Evolutionary conservation across 2,329 filamentous ascomycete species (phyloP), one percentile per base, ranked within the genome.

Genomic region (Zalaria sp.): DNA sequence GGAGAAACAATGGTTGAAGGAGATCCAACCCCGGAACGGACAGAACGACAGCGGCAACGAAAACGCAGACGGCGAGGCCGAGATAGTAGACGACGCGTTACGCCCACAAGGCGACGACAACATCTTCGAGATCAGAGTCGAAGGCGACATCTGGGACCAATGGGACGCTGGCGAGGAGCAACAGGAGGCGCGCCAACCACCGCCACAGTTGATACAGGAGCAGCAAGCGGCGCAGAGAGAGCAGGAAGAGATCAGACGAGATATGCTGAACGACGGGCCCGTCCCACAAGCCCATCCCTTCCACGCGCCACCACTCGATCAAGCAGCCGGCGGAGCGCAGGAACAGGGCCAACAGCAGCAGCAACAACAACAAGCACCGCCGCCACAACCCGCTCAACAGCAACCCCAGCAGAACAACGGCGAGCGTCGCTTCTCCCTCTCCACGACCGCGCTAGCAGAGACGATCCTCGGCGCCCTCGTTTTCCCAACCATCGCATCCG

Each of bases 401-500:
- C 43, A 47, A 45, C 53, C 38, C 54, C 57, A 38, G 49, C 55
- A 9, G 53, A 46, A 50, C 7, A 46, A 59, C 34, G 54, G 63
- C 41, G 55, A 59, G 41, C 56, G 56, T 18, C 53, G 57, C 40
- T 61, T 76, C 3, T 64, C 70, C 28, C 65, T 75, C 48, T 69
- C 69, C 26, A 69, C 71, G 8, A 68, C 66, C 29, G 67, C 67
- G 28, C 59, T 82, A 27, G 72, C 73, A 1, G 71, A 77, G 46
- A 72, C 71, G 0, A 64, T 82, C 34, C 66, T 83, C 28, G 79
- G 79, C 4, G 79, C 81, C 1, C 64, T 98, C 2, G 68, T 93
- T 8, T 85, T 93, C 54, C 91, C 91, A 0, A 77, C 77, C 7
- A 77, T 96, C 36, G 87, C 86, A 0, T 83, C 80, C 27, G 71